Conservation (phyloP, 2,329 filamentous ascomycete species). For the Drechslera avenae region DNA sequence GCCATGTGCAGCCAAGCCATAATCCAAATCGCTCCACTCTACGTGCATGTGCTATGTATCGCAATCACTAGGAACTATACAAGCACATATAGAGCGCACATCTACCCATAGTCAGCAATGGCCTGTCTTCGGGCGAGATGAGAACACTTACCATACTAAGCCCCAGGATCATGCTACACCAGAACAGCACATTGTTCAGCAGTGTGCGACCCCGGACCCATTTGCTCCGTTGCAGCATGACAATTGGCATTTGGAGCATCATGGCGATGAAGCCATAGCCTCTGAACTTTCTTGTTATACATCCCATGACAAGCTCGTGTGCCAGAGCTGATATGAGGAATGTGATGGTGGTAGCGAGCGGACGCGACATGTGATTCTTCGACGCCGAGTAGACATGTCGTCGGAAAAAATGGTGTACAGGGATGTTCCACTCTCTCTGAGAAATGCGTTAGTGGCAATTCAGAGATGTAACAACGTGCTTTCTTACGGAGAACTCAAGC, state of each 20-base stretch:
- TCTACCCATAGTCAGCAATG: conserved; percentile 30
- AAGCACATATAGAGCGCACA: conserved; percentile 49
- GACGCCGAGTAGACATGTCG: conserved; percentile 91
- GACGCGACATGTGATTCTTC: conserved; percentile 74
- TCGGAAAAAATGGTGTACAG: conserved; percentile 81
- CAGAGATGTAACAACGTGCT: too few relatives aligned
- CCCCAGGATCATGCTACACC: conserved; percentile 89
- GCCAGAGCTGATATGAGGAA: conserved; percentile 88
- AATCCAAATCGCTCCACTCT: neutral
- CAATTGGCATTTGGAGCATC: conserved; percentile 96
- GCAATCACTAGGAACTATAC: conserved; percentile 22
- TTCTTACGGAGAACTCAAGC: conserved; percentile 78
- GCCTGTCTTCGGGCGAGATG: conserved; percentile 17
- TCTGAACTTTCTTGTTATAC: conserved; percentile 94
- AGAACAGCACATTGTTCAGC: conserved; percentile 78
- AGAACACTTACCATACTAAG: conserved; percentile 72
- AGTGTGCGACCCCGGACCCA: conserved; percentile 76
- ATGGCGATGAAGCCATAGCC: conserved; percentile 93
- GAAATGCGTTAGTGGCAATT: too few relatives aligned
- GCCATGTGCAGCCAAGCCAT: neutral
- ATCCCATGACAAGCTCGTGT: conserved; percentile 96
- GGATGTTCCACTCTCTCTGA: conserved; percentile 53
- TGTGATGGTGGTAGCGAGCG: conserved; percentile 82
- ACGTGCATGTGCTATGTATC: neutral
- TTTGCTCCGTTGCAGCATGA: conserved; percentile 82